Base-by-base conservation (phyloP, 306 rosid genomes). In the Citrullus mucosospermus region DNA sequence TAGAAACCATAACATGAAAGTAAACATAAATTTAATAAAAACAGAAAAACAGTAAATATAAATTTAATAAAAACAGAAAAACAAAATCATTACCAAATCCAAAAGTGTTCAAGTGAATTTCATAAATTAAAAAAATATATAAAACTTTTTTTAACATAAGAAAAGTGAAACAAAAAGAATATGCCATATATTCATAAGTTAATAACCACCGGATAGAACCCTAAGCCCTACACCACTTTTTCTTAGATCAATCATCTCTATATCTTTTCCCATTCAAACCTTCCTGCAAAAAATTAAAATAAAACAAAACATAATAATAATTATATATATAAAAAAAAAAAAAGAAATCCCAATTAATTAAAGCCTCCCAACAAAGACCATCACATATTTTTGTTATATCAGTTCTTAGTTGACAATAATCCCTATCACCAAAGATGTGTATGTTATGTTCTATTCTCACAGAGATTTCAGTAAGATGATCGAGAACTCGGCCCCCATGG, bases 401-500 rank as follows among this genome's bases (percentile, higher is more conserved):
- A 25, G 66, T 66, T 38, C 39, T 18, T 38, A 36, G 20, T 66
- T 34, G 48, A 34, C 41, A 38, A 66, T 48, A 78, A 34, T 38
- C 68, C 34, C 34, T 13, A 78, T 22, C 51, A 38, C 18, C 79
- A 12, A 76, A 25, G 8, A 30, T 28, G 41, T 13, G 18, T 28
- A 60, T 60, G 7, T 59, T 25, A 8, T 57, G 8, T 25, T 61
- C 43, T 61, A 6, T 12, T 61, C 14, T 61, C 8, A 30, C 46
- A 34, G 51, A 17, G 48, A 34, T 25, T 65, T 71, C 76, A 78
- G 51, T 82, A 75, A 20, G 87, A 82, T 81, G 86, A 18, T 65
- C 81, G 80, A 80, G 79, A 80, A 55, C 74, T 57, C 41, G 78
- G 79, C 69, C 84, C 83, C 92, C 92, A 86, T 14, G 83, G 85